A percentile compares a stretch with the other conserved stretches of the same genome.
Conservation (phyloP, 2,329 filamentous ascomycete genomes). For the Teratosphaeria zuluensis region DNA sequence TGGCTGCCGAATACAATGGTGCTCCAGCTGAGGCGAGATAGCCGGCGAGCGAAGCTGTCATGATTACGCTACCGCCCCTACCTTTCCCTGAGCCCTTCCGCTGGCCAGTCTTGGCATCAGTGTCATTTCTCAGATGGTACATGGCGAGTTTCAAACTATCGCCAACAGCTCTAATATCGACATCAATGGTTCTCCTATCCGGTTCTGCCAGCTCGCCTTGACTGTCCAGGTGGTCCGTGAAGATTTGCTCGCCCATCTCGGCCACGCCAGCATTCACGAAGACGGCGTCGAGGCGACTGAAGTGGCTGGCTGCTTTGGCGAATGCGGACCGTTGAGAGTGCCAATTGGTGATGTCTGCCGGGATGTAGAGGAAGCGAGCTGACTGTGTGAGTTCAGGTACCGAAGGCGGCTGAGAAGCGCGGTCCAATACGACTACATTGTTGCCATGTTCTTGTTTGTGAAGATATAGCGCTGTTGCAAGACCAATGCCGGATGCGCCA, state of each 20-base stretch:
- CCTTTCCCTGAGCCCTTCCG: constrained; percentile 19
- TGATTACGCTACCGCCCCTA: constrained; percentile 36
- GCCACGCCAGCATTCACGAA: constrained; percentile 43
- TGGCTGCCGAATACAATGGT: constrained; percentile 41
- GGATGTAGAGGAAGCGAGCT: constrained; percentile 20
- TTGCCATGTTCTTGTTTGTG: constrained; percentile 18
- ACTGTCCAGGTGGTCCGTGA: constrained; percentile 34
- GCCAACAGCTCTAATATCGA: constrained; percentile 39
- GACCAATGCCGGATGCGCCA: constrained; percentile 22
- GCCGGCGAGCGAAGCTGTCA: constrained; percentile 41
- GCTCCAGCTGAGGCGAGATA: constrained; percentile 40
- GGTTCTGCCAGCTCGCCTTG: constrained; percentile 37
- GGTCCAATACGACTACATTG: constrained; percentile 21
- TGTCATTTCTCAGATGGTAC: constrained; percentile 33
- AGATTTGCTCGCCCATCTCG: constrained; percentile 42
- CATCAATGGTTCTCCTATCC: constrained; percentile 34
- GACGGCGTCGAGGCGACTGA: constrained; percentile 36
- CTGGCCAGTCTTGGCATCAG: neutral
- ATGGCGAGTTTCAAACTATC: constrained; percentile 41
- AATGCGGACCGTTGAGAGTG: constrained; percentile 36
- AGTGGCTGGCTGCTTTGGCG: constrained; percentile 30
- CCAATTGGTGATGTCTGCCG: constrained; percentile 40
- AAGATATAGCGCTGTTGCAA: constrained; percentile 22
- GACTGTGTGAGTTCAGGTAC: constrained; percentile 14
- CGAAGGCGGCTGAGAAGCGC: constrained; percentile 8